A percentile compares a stretch with the other conserved stretches of the same genome.
phyloP scores from a whole-genome alignment of 1,284 basidiomycete genomes.

The Cystobasidium slooffiae region DNA sequence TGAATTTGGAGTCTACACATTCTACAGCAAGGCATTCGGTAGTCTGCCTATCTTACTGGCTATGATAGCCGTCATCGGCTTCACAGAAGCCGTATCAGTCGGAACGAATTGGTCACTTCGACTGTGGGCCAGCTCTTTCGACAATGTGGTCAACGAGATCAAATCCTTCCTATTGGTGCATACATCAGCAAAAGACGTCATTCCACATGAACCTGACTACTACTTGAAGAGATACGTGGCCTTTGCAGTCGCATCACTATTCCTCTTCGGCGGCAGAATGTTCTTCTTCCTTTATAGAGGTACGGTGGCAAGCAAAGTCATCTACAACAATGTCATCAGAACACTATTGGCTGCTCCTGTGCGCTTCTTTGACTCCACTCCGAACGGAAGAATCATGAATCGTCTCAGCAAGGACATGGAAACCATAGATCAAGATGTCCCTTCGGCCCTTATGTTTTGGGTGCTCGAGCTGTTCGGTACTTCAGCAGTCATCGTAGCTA shows the following conservation, averaged over 20 bases:
- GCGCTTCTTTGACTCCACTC: conserved; percentile 52
- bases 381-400: conserved; percentile 62
- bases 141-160: conserved; percentile 18
- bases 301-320: conserved; percentile 42
- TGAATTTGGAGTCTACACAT: conserved; percentile 44
- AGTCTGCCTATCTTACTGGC: conserved; percentile 35
- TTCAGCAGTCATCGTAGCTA: conserved; percentile 49
- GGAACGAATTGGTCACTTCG: conserved; percentile 43
- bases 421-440: conserved; percentile 58
- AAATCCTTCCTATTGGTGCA: background rate
- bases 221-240: conserved; percentile 50
- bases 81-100: conserved; percentile 49
- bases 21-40: conserved; percentile 49
- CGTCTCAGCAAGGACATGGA: conserved; percentile 60
- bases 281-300: conserved; percentile 47
- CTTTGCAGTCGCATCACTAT: conserved; percentile 45
- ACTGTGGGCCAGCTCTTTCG: conserved; percentile 51
- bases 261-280: conserved; percentile 44
- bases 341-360: conserved; percentile 48
- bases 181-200: background rate
- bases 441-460: conserved; percentile 37
- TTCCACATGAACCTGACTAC: conserved; percentile 43
- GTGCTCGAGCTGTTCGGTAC: conserved; percentile 47
- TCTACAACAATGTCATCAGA: conserved; percentile 48
- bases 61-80: conserved; percentile 44